A percentile compares a stretch with the other conserved stretches of the same genome.
These are phyloP conservation scores for Crotalaria pallida DNA, from an alignment of 306 rosid species.

Conservation along the genomic window DNA sequence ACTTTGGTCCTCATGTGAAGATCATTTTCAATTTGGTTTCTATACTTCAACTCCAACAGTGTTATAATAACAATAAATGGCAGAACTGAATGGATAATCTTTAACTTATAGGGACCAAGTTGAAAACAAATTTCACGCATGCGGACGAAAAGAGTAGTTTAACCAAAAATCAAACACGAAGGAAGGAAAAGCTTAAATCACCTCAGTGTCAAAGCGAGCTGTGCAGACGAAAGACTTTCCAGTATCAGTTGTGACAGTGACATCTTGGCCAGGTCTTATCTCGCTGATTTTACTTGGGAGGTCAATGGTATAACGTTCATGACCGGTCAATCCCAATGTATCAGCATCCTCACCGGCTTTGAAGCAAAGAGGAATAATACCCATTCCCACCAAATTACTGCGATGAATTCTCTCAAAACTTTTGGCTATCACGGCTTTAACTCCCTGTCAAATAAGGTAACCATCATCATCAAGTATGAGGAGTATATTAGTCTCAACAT, in stretches of 20 bases:
- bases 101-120: too few relatives aligned
- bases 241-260: constrained; percentile 63
- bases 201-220: constrained; percentile 96
- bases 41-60: too few relatives aligned
- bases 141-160: too few relatives aligned
- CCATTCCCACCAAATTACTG: constrained; percentile 98
- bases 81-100: too few relatives aligned
- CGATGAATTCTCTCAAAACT: constrained; percentile 99
- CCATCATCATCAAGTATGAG: background rate
- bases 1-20: too few relatives aligned
- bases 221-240: constrained; percentile 90
- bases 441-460: constrained; percentile 57
- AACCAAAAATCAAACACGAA: background rate
- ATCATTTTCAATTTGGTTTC: too few relatives aligned
- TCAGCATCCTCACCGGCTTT: constrained; percentile 98
- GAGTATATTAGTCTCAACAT: background rate
- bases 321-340: constrained; percentile 89
- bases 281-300: constrained; percentile 73
- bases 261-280: constrained; percentile 96
- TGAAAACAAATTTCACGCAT: too few relatives aligned
- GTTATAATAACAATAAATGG: too few relatives aligned
- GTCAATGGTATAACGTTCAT: constrained; percentile 85
- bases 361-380: constrained; percentile 92
- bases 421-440: constrained; percentile 95
- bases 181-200: constrained; percentile 23